These are phyloP conservation scores for Echium plantagineum DNA, from an alignment of 257 asterid species.

Conservation along the genomic window DNA sequence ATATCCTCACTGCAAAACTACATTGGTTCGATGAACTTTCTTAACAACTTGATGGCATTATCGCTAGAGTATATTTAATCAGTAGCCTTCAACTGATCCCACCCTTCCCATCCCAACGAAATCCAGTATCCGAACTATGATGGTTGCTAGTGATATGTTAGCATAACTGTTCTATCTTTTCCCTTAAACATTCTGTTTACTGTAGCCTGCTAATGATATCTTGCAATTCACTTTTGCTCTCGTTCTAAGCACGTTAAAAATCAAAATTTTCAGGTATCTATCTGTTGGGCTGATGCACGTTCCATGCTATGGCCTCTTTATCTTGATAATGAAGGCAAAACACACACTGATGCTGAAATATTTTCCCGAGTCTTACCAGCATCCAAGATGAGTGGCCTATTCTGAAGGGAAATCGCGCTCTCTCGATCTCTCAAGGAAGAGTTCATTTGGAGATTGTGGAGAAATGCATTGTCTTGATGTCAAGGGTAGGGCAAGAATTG, in stretches of 20 bases:
- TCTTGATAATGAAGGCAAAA: conserved; percentile 59
- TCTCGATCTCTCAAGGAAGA: too few species aligned
- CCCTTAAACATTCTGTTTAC: background rate
- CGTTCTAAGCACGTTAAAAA: background rate
- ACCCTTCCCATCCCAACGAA: too few species aligned
- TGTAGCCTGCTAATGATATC: too few species aligned
- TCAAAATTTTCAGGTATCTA: conserved; percentile 55
- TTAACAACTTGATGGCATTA: too few species aligned
- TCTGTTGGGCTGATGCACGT: conserved; percentile 78
- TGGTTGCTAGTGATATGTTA: background rate
- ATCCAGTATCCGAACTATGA: background rate
- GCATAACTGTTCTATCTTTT: background rate
- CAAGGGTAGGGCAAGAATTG: too few species aligned
- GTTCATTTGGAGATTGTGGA: too few species aligned
- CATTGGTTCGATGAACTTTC: background rate
- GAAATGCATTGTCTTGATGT: too few species aligned
- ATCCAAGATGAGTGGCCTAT: conserved; percentile 5
- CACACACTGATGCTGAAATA: conserved; percentile 56
- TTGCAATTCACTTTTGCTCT: too few species aligned
- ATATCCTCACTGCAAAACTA: conserved; percentile 13
- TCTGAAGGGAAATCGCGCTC: too few species aligned
- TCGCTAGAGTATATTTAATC: too few species aligned
- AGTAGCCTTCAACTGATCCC: too few species aligned
- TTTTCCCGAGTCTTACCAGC: conserved; percentile 64
- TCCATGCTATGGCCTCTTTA: conserved; percentile 75